A percentile compares a stretch with the other conserved stretches of the same genome.
Conservation (phyloP, 129 eudicot species). For the Helianthus annuus region DNA sequence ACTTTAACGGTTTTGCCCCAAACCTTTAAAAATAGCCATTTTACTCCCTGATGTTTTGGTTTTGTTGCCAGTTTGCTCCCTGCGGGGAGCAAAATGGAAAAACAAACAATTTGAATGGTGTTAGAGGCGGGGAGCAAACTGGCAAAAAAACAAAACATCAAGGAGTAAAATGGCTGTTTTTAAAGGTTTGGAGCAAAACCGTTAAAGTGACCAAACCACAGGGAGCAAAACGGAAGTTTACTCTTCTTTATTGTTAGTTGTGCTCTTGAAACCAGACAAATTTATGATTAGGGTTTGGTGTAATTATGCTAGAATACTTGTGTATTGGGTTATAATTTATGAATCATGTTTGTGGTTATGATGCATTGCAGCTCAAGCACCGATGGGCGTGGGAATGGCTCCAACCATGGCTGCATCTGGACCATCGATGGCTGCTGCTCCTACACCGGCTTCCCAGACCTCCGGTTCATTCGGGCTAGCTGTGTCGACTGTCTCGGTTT, state of each 20-base stretch:
- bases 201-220: too few relatives aligned
- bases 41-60: too few relatives aligned
- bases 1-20: too few relatives aligned
- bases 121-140: too few relatives aligned
- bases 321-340: slow-evolving; percentile 1
- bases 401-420: slow-evolving; percentile 32
- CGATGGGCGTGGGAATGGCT: slow-evolving; percentile 32
- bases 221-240: too few relatives aligned
- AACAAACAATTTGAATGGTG: too few relatives aligned
- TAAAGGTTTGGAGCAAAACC: too few relatives aligned
- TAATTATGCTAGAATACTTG: not conserved
- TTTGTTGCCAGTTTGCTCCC: too few relatives aligned
- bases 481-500: slow-evolving; percentile 7
- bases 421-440: slow-evolving; percentile 30
- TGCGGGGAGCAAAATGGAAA: too few relatives aligned
- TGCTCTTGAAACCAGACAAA: not conserved
- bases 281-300: not conserved
- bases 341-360: not conserved
- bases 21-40: too few relatives aligned
- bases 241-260: slow-evolving; percentile 8
- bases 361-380: slow-evolving; percentile 36
- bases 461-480: slow-evolving; percentile 26
- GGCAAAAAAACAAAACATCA: too few relatives aligned
- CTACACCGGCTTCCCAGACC: slow-evolving; percentile 27
- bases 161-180: too few relatives aligned